A percentile compares a stretch with the other conserved stretches of the same genome.
These are phyloP conservation scores for Umbelopsis ramanniana DNA, from an alignment of 192 early-diverging fungal species.

Conservation along the genomic window DNA sequence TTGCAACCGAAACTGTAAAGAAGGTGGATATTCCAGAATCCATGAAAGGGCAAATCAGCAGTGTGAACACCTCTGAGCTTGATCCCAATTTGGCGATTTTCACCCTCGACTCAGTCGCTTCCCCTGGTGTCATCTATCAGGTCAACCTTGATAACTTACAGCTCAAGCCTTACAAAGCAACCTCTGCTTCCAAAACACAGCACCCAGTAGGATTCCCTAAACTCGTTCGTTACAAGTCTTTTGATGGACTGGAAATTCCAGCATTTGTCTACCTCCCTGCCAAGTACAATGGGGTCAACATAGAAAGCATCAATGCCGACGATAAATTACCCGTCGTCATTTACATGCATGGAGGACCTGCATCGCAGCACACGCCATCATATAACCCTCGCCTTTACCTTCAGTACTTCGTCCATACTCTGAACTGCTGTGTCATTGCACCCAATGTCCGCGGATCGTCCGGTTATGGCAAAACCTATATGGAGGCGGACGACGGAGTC, in stretches of 20 bases:
- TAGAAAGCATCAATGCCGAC: neutral
- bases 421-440: neutral
- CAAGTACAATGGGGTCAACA: neutral
- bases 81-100: neutral
- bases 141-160: neutral
- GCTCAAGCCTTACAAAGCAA: neutral
- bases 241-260: slow-evolving; percentile 11
- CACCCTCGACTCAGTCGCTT: neutral
- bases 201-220: neutral
- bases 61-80: neutral
- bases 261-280: slow-evolving; percentile 16
- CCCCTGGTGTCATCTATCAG: slow-evolving; percentile 9
- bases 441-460: slow-evolving; percentile 5
- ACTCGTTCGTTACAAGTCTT: slow-evolving; percentile 9
- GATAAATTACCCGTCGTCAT: slow-evolving; percentile 17
- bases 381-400: slow-evolving; percentile 23
- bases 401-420: slow-evolving; percentile 1
- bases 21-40: slow-evolving; percentile 7
- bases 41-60: neutral
- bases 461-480: slow-evolving; percentile 2
- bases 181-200: neutral
- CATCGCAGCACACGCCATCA: neutral
- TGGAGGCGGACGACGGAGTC: neutral
- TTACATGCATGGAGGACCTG: slow-evolving; percentile 20
- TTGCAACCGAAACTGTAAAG: neutral